Conservation (phyloP, 352 stramenopile genomes). For the Peronospora farinosa region DNA sequence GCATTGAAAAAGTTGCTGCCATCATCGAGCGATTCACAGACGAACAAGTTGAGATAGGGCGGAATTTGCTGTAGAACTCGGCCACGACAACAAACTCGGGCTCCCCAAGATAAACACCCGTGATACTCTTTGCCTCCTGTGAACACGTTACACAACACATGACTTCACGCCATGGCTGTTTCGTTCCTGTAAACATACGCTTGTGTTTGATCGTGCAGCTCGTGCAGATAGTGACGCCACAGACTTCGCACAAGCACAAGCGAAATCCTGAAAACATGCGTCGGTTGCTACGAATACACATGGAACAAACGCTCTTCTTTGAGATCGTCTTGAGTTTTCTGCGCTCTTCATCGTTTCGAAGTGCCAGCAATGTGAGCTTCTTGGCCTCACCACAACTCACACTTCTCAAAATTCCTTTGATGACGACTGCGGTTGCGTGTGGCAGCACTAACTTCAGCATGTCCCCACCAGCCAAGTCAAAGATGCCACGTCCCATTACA, state of each 20-base stretch:
- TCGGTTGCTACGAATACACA: conserved; percentile 24
- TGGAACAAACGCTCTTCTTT: conserved; percentile 21
- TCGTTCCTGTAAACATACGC: conserved; percentile 28
- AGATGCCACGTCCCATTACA: conserved; percentile 31
- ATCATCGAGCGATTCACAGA: conserved; percentile 5
- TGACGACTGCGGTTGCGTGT: conserved; percentile 22
- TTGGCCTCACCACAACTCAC: conserved; percentile 33
- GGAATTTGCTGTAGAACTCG: conserved; percentile 21
- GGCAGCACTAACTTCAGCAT: conserved; percentile 17
- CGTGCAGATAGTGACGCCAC: conserved; percentile 34
- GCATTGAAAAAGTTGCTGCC: conserved; percentile 5
- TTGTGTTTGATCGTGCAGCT: conserved; percentile 46
- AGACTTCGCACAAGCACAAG: conserved; percentile 36
- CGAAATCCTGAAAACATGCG: conserved; percentile 13
- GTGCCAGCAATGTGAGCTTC: conserved; percentile 39
- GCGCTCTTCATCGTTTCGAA: conserved; percentile 8
- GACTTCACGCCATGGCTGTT: conserved; percentile 14
- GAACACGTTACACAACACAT: conserved; percentile 33
- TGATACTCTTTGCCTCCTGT: conserved; percentile 24
- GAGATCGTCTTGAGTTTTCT: conserved; percentile 8
- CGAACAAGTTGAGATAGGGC: background rate
- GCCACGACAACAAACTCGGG: conserved; percentile 27
- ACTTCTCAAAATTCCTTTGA: conserved; percentile 24
- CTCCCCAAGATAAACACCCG: conserved; percentile 14
- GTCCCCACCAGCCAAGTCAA: conserved; percentile 31